Base-by-base conservation (phyloP, 2,329 filamentous ascomycete species). In the Xylariaceae sp. region DNA sequence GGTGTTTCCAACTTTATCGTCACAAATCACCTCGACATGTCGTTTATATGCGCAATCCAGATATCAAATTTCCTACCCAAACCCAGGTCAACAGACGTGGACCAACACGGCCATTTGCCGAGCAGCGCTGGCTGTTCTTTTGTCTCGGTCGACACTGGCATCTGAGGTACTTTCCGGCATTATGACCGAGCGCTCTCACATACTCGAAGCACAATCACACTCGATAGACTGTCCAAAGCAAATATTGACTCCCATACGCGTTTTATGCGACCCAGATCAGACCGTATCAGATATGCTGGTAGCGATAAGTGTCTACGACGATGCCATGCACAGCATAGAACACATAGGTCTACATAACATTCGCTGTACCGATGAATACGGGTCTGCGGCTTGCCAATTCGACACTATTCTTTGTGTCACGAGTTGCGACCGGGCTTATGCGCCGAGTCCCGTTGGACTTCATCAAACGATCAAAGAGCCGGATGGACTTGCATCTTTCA, bases 151-250 rank as follows among this genome's bases (percentile, higher is more conserved):
- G 9, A 53, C 51, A 22, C 42, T n/a, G n/a, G 31, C 43, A 31
- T 40, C 42, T 22, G 51, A 53, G 44, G 51, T 43, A 31, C 51
- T 53, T 17, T 53, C 50, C 39, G 51, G 51, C 45, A 19, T 53
- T 44, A 11, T 53, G 10, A 50, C 51, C 1, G 43, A 53, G 46
- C 51, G 47, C 49, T 31, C 38, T 49, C 36, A 53, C 10, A 36
- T 14, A 14, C 10, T 10, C 33, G 33, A 36, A 14, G 33, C 10
- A 14, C 33, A 36, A 10, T 10, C 10, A 31, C 34, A 45, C n/a
- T 42, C 31, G 17, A 19, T 42, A 18, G 39, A 47, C 44, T 38
- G 43, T 1, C 28, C 43, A 10, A 47, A 31, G 34, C 47, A 39
- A 50, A 47, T 39, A 31, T 6, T 53, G 14, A 40, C 43, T 42